These are phyloP conservation scores for Pascua guehoae DNA, from an alignment of 1,284 basidiomycete genomes.

Conservation along the genomic window DNA sequence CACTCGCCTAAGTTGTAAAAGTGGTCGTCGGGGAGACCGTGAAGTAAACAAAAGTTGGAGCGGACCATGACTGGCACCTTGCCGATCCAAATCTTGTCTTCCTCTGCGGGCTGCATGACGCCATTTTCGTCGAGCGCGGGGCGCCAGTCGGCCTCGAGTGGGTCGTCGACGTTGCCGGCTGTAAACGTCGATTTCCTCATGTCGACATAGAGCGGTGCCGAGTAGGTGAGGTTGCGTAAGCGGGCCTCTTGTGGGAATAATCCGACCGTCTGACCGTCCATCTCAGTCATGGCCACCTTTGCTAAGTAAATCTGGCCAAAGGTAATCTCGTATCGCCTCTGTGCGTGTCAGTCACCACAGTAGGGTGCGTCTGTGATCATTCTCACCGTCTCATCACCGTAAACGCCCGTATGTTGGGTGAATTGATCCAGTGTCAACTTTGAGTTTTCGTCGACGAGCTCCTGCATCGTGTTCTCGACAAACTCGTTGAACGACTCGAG, in stretches of 20 bases:
- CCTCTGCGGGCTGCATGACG: conserved; percentile 61
- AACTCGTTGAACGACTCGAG: conserved; percentile 99
- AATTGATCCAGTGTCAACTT: conserved; percentile 94
- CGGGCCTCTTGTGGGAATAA: conserved; percentile 98
- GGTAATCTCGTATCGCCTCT: conserved; percentile 92
- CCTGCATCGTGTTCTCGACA: conserved; percentile 99
- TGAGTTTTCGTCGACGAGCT: conserved; percentile 92
- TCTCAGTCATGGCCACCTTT: conserved; percentile 88
- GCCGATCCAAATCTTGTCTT: conserved; percentile 90
- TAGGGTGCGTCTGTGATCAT: neutral
- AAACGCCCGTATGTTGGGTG: conserved; percentile 86
- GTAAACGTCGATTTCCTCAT: conserved; percentile 82
- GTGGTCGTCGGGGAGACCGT: conserved; percentile 71
- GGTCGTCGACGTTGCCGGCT: conserved; percentile 67
- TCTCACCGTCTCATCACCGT: conserved; percentile 62
- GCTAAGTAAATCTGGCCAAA: conserved; percentile 98
- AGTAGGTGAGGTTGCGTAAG: conserved; percentile 72
- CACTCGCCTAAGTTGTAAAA: conserved; percentile 93
- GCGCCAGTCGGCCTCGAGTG: conserved; percentile 75
- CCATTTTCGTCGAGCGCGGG: conserved; percentile 59
- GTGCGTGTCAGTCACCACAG: conserved; percentile 41
- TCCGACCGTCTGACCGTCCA: conserved; percentile 87
- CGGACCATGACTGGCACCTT: conserved; percentile 99
- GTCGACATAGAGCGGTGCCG: conserved; percentile 93
- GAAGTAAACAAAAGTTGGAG: conserved; percentile 90